phyloP scores from a whole-genome alignment of 441 rosid species.

The Gossypium gossypioides region DNA sequence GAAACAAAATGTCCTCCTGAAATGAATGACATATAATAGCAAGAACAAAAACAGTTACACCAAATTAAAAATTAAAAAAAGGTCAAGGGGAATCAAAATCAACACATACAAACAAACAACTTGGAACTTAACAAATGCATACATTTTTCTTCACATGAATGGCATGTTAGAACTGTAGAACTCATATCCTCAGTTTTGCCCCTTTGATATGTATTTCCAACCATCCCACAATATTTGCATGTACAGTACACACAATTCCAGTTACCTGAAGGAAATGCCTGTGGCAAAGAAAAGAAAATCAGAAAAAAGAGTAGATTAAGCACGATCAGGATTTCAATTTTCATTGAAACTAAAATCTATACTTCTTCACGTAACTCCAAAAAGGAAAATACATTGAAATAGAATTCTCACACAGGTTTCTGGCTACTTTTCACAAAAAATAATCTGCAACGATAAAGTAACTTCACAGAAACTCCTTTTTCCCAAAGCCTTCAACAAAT shows the following conservation, averaged over 20 bases:
- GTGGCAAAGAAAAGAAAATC: conserved; percentile 21
- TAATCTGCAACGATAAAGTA: neutral
- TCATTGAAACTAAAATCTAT: neutral
- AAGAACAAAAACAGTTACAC: conserved; percentile 1
- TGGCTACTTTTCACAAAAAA: neutral
- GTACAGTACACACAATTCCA: conserved; percentile 86
- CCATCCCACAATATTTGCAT: conserved; percentile 77
- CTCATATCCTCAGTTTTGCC: conserved; percentile 20
- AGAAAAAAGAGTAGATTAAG: conserved; percentile 17
- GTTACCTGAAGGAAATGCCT: conserved; percentile 75
- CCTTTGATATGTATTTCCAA: conserved; percentile 26
- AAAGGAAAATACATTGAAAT: neutral
- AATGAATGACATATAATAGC: conserved; percentile 14
- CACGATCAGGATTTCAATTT: neutral
- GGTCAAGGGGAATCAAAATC: neutral
- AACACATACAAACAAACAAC: neutral
- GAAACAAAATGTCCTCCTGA: conserved; percentile 10
- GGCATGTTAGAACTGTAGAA: conserved; percentile 38
- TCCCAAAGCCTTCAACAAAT: neutral
- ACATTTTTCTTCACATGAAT: conserved; percentile 84
- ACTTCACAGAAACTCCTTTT: neutral
- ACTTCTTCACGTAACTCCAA: neutral
- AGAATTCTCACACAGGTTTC: neutral
- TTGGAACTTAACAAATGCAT: conserved; percentile 20
- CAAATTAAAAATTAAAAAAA: neutral